Percentiles rank a stretch among this genome's conserved stretches.
Evolutionary conservation across 768 basidiomycete genomes (phyloP).

Genomic region (Tulasnella sp.): DNA sequence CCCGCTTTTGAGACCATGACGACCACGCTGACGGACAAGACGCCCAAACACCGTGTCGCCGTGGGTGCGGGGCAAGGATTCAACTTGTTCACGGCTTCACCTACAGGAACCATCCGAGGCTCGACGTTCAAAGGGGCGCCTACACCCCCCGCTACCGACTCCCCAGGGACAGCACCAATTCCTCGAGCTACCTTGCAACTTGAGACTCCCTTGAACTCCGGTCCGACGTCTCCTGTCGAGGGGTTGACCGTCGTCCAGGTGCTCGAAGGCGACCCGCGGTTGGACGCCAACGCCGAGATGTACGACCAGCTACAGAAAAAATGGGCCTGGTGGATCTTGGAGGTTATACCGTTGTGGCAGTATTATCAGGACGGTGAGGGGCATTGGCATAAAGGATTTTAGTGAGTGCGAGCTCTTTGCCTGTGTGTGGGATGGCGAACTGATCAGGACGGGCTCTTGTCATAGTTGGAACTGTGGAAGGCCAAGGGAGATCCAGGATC

Average conservation of each 20-base stretch:
- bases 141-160: too few relatives aligned
- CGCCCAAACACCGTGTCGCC: background rate
- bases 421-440: background rate
- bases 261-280: background rate
- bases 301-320: background rate
- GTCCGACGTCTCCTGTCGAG: too few relatives aligned
- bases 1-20: background rate
- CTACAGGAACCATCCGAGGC: background rate
- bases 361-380: background rate
- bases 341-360: slow-evolving; percentile 1
- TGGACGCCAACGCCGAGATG: background rate
- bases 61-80: background rate
- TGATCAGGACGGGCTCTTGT: background rate
- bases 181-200: background rate
- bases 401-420: background rate
- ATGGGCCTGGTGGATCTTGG: slow-evolving; percentile 3
- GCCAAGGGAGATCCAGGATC: background rate
- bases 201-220: background rate
- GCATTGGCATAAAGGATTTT: slow-evolving; percentile 1
- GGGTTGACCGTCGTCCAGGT: background rate
- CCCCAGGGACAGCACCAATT: background rate
- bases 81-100: background rate
- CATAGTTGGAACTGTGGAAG: slow-evolving; percentile 2
- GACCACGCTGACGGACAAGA: background rate
- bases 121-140: too few relatives aligned